Evolutionary conservation across 148 eudicot species (phyloP).

Genomic region (Amaranthus hypochondriacus): DNA sequence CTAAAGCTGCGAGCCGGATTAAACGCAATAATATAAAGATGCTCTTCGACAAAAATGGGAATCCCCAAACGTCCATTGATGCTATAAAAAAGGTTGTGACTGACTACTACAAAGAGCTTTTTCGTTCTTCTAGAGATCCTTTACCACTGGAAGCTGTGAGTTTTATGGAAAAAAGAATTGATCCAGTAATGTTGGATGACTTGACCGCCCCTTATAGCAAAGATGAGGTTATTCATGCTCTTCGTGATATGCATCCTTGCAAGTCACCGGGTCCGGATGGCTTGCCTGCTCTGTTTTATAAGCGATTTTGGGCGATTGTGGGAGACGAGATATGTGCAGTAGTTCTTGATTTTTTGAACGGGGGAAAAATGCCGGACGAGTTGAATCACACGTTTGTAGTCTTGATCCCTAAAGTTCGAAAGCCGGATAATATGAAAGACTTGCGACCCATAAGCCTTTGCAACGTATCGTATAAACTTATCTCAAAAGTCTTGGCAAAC

Average conservation of each 20-base stretch:
- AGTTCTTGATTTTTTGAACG: not conserved
- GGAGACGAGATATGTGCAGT: not conserved
- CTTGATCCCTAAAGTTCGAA: too few species aligned
- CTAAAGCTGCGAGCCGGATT: not conserved
- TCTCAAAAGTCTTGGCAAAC: not conserved
- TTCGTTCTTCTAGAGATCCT: too few species aligned
- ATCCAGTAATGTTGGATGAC: too few species aligned
- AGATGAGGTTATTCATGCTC: not conserved
- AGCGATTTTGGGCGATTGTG: not conserved
- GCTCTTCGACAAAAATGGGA: not conserved
- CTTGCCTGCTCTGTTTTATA: not conserved
- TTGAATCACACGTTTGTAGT: too few species aligned
- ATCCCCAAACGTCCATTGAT: too few species aligned
- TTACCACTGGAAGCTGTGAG: too few species aligned
- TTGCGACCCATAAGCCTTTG: not conserved
- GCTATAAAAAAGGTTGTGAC: too few species aligned
- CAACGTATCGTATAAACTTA: not conserved
- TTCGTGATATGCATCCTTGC: not conserved
- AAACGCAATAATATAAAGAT: not conserved
- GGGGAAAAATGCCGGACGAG: not conserved
- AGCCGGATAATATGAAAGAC: not conserved
- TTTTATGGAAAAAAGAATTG: too few species aligned
- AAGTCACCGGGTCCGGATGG: not conserved
- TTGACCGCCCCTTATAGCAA: not conserved
- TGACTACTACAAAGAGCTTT: too few species aligned